Evolutionary conservation across 208 protist genomes (phyloP), one percentile per base, ranked within the genome.

Genomic region (Trypanosoma cruzi): DNA sequence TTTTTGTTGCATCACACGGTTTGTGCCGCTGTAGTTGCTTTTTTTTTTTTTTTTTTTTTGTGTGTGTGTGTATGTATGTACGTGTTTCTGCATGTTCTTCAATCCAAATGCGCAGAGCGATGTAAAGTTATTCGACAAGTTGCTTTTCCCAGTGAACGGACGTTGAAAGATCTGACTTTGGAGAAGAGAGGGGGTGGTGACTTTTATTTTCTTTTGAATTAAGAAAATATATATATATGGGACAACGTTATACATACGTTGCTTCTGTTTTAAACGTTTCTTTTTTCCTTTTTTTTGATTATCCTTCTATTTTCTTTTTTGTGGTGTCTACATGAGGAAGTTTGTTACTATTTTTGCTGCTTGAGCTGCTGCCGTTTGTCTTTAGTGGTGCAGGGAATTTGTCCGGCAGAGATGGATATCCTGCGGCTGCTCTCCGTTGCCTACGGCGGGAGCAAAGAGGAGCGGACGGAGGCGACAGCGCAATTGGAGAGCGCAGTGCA

Each of bases 371-470:
- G 56, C 44, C 16, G 11, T 20, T 49, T 22, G 3, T 20, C 16
- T 40, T 40, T 13, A 10, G 36, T 40, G 36, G 36, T 40, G 36
- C 10, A 40, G 36, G 36, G 36, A 40, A 40, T 4, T 40, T 40
- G 36, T 4, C 80, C 81, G 67, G 55, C 52, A 42, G 24, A 40
- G 0, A 62, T 88, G 46, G 73, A 90, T 60, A 76, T 89, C n/a
- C 75, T 94, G 49, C 73, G 87, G 49, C 76, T 94, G 31, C 80
- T 96, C 24, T 61, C 82, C n/a, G 56, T 84, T 28, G 91, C 91
- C 36, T 96, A 96, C 66, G 65, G 77, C 67, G 91, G 91, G 28
- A 72, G 62, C 34, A 93, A 93, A 68, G 79, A 89, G 58, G 80
- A 86, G 57, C 88, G 89, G 34, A 92, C 85, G 32, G 50, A 0